Percentiles rank a stretch among this genome's conserved stretches.
Conservation (phyloP, 164 flowering plant species). For the Magnolia sinica region DNA sequence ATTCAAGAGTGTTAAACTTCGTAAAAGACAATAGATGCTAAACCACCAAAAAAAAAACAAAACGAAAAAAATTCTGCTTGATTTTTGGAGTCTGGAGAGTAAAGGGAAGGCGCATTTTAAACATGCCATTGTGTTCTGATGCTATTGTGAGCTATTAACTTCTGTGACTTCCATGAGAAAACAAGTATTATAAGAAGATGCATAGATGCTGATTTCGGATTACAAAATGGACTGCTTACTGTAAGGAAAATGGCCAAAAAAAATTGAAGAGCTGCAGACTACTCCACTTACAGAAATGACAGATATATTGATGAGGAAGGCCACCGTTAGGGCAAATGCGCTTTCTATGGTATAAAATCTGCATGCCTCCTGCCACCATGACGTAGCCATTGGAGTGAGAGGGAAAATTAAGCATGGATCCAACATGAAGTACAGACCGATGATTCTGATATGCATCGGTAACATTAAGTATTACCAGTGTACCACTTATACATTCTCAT, state of each 20-base stretch:
- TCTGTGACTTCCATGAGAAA: too few species aligned
- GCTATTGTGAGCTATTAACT: too few species aligned
- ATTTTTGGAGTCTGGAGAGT: too few species aligned
- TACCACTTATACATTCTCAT: not conserved
- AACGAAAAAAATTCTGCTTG: not conserved
- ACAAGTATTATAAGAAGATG: too few species aligned
- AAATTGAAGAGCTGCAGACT: slow-evolving; percentile 63
- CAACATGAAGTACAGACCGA: too few species aligned
- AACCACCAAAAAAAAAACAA: not conserved
- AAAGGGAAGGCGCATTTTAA: too few species aligned
- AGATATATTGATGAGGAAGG: slow-evolving; percentile 84
- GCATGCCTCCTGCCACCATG: slow-evolving; percentile 76
- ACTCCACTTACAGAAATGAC: slow-evolving; percentile 86
- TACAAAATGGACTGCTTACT: too few species aligned
- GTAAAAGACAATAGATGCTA: not conserved
- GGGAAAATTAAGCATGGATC: too few species aligned
- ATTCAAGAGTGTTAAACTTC: too few species aligned
- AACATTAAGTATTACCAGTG: not conserved
- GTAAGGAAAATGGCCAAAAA: slow-evolving; percentile 8
- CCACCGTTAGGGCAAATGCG: slow-evolving; percentile 70
- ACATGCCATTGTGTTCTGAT: too few species aligned
- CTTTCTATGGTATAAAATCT: slow-evolving; percentile 85
- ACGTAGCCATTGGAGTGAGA: not conserved
- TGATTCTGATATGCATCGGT: not conserved
- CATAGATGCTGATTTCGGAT: too few species aligned